Evolutionary conservation across 257 asterid species (phyloP).

Genomic region (Henckelia pumila): DNA sequence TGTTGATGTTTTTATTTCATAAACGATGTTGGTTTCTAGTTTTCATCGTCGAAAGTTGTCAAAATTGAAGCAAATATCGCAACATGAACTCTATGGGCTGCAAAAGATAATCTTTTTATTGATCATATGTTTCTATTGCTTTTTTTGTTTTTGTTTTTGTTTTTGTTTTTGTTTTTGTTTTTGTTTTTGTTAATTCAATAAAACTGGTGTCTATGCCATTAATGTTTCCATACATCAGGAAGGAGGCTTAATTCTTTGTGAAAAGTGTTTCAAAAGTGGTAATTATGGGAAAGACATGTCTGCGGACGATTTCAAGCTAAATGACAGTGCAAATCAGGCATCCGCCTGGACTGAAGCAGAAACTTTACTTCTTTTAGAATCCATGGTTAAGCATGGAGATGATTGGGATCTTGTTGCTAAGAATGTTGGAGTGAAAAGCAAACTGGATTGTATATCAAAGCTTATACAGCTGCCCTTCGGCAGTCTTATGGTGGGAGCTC

Average conservation of each 20-base stretch:
- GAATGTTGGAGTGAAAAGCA: slow-evolving; percentile 71
- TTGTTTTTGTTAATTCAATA: slow-evolving; percentile 16
- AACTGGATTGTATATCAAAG: slow-evolving; percentile 85
- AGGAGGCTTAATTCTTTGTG: slow-evolving; percentile 51
- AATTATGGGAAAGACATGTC: slow-evolving; percentile 51
- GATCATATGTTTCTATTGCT: not conserved
- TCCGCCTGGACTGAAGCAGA: slow-evolving; percentile 85
- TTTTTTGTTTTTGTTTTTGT: not conserved
- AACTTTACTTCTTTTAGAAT: slow-evolving; percentile 77
- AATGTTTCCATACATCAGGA: slow-evolving; percentile 48
- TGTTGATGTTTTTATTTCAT: not conserved
- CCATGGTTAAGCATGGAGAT: slow-evolving; percentile 87
- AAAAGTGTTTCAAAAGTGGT: slow-evolving; percentile 67
- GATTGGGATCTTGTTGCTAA: slow-evolving; percentile 89
- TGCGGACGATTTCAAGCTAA: slow-evolving; percentile 63
- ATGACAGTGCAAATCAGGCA: slow-evolving; percentile 38
- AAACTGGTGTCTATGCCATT: slow-evolving; percentile 21
- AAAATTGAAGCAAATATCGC: not conserved
- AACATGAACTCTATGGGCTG: not conserved
- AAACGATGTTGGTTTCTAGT: slow-evolving; percentile 6
- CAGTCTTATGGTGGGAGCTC: slow-evolving; percentile 70
- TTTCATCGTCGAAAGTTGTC: not conserved
- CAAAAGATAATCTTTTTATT: not conserved
- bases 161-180: not conserved
- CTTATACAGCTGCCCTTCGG: slow-evolving; percentile 91